Base-by-base conservation (phyloP, 2,329 filamentous ascomycete genomes). In the Coleophoma eucalyptorum region DNA sequence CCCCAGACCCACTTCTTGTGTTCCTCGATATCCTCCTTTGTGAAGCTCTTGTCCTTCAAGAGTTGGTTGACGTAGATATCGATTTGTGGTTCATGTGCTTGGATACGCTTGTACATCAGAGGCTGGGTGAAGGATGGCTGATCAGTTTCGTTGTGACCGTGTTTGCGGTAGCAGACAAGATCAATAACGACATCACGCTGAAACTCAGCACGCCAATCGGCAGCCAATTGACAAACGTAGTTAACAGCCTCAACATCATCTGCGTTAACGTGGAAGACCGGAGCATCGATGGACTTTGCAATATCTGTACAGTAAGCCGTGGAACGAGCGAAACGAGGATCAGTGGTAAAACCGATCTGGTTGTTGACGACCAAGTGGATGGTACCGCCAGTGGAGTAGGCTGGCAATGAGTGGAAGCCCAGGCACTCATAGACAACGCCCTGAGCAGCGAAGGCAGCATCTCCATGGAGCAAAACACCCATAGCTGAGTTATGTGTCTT, bases 1-100 rank as follows among this genome's bases (percentile, higher is more conserved):
- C 89, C 89, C 94, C 93, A 99, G 53, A 97, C 94, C 94, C 94
- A 99, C 71, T 95, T 89, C 81, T 96, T 96, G 80, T 99, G 94
- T 79, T 99, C 94, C 52, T 99, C 93, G 54, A 99, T 87, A 67
- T 99, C 94, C 64, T 94, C 92, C 76, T 96, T 93, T 60, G 90
- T 96, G 75, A 99, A 99, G 49, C 89, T 96, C 62, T 92, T 90
- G 66, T 97, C 92, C 56, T 90, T 79, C 41, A 97, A 78, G 49
- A 99, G 85, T 78, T 96, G 89, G 66, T 96, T 83, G 60, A 94
- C 83, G 69, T 99, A 99, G 65, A 90, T 89, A 67, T 96, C 87
- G 53, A 99, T 85, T 68, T 94, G 89, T 43, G 87, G 84, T 58
- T 87, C 81, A 70, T 97, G 90, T 53, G 86, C 80, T 61, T 85